Percentiles rank a stretch among this genome's conserved stretches.
Evolutionary conservation across 73 alveolate species (phyloP).

Genomic region (Blepharisma japonicum): DNA sequence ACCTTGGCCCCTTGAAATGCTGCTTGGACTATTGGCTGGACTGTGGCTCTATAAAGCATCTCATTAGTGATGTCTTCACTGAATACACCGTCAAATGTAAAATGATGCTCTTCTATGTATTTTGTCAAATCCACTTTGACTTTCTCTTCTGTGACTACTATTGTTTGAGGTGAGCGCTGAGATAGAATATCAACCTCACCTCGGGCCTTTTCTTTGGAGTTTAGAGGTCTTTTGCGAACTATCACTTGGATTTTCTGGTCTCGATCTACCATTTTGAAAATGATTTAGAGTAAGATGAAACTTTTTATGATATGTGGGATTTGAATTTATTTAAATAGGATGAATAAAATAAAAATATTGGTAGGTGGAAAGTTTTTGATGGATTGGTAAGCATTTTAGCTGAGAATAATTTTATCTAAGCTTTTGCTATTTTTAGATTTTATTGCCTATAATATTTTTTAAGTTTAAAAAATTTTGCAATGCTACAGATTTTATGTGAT

Average conservation of each 20-base stretch:
- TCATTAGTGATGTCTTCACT: constrained; percentile 92
- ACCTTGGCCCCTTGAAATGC: constrained; percentile 88
- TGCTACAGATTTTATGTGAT: no score
- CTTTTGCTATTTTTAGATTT: no score
- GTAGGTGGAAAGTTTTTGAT: no score
- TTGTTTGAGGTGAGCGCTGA: constrained; percentile 62
- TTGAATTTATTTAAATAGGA: no score
- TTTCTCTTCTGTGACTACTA: constrained; percentile 96
- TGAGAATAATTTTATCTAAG: no score
- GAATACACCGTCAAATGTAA: constrained; percentile 92
- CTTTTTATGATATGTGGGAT: no score
- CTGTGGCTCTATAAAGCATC: constrained; percentile 81
- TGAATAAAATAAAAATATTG: no score
- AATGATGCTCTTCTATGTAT: constrained; percentile 97
- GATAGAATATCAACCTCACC: constrained; percentile 91
- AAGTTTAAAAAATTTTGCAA: no score
- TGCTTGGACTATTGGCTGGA: constrained; percentile 97
- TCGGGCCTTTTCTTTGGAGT: constrained; percentile 84
- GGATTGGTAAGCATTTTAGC: no score
- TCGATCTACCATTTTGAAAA: constrained; percentile 42
- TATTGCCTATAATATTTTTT: no score
- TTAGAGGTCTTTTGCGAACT: constrained; percentile 99
- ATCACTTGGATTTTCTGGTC: constrained; percentile 97
- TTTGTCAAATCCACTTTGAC: constrained; percentile 98
- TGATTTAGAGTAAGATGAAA: neutral